phyloP scores from a whole-genome alignment of 2,329 filamentous ascomycete genomes.

The Monosporascus sp. region DNA sequence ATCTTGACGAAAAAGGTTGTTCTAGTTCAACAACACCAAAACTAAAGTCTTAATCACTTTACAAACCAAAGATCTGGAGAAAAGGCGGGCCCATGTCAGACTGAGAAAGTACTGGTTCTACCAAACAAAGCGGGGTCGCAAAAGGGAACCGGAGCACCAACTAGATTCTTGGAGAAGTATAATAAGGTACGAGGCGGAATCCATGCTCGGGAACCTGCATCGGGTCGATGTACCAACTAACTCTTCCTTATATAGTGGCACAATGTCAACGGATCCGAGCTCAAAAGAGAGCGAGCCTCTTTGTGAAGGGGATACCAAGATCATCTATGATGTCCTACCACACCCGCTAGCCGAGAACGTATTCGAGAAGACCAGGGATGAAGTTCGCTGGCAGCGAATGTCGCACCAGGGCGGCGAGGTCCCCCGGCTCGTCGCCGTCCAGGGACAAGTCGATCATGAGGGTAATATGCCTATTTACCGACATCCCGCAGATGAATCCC shows the following conservation, averaged over 20 bases:
- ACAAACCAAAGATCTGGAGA: no score
- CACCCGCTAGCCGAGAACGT: constrained; percentile 47
- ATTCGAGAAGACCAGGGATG: constrained; percentile 65
- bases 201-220: neutral
- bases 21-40: neutral
- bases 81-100: no score
- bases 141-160: no score
- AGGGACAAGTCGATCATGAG: constrained; percentile 64
- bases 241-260: neutral
- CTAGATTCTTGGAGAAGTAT: no score
- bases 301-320: constrained; percentile 74
- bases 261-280: constrained; percentile 3
- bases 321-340: constrained; percentile 67
- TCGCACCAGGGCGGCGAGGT: constrained; percentile 87
- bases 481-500: constrained; percentile 85
- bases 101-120: no score
- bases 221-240: neutral
- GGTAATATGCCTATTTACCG: constrained; percentile 86
- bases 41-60: neutral
- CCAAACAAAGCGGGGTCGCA: neutral
- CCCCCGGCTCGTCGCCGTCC: constrained; percentile 83
- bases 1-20: neutral
- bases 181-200: neutral
- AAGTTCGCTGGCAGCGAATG: constrained; percentile 89
- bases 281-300: constrained; percentile 44